Evolutionary conservation across 768 basidiomycete genomes (phyloP).

Genomic region (Boletus patriciae): DNA sequence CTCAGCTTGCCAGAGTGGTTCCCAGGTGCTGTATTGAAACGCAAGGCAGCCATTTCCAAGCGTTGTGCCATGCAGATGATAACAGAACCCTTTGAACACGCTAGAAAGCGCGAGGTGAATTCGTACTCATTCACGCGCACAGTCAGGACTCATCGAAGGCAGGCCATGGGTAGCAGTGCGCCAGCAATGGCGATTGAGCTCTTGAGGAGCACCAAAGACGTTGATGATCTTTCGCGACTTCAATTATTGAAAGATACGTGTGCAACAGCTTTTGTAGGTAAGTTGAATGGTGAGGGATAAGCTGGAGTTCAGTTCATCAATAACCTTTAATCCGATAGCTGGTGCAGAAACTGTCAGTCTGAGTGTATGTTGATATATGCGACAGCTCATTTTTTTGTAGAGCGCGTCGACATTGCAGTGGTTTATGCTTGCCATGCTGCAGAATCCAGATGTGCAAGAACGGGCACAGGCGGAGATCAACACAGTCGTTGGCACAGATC

Average conservation of each 20-base stretch:
- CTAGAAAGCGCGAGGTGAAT: constrained; percentile 12
- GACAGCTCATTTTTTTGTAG: constrained; percentile 1
- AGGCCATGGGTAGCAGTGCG: constrained; percentile 12
- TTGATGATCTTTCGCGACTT: constrained; percentile 10
- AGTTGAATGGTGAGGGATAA: background rate
- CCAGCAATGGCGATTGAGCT: constrained; percentile 17
- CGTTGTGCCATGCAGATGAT: constrained; percentile 13
- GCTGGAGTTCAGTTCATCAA: background rate
- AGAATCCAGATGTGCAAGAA: constrained; percentile 33
- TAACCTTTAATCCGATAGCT: constrained; percentile 6
- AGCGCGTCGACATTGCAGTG: constrained; percentile 9
- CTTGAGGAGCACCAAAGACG: background rate
- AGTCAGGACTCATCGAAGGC: background rate
- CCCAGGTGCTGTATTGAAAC: constrained; percentile 30
- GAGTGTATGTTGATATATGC: background rate
- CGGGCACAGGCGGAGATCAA: constrained; percentile 34
- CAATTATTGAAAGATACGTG: constrained; percentile 11
- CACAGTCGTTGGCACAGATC: constrained; percentile 26
- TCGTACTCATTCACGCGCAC: background rate
- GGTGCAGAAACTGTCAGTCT: constrained; percentile 20
- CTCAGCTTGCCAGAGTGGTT: constrained; percentile 26
- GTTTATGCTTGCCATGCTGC: constrained; percentile 36
- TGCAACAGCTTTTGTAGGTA: constrained; percentile 18
- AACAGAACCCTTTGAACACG: constrained; percentile 16
- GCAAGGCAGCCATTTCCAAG: constrained; percentile 12